Base-by-base conservation (phyloP, 2,329 filamentous ascomycete genomes). In the Fusarium praegraminearum region DNA sequence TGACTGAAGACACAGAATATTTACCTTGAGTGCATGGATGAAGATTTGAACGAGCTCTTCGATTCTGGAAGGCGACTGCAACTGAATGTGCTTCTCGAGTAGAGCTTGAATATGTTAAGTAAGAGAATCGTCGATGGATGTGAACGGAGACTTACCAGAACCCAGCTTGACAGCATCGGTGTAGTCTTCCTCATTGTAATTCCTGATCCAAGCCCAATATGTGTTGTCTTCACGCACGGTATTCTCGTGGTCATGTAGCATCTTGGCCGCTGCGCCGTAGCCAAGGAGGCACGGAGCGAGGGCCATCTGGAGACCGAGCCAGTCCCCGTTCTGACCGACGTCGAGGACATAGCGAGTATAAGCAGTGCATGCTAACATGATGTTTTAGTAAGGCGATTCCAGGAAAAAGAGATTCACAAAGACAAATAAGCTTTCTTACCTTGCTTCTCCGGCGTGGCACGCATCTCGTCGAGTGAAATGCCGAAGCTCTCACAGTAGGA, bases 121-220 rank as follows among this genome's bases (percentile, higher is more conserved):
- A 16, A 32, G 12, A 10, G 6, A 18, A 16, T 16, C 6, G 7
- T 22, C n/a, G 15, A 28, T 18, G 33, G 38, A 28, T 26, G 10
- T 10, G n/a, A 8, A 26, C 9, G 1, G 26, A 32, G 13, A 56
- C 86, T 79, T 81, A 93, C 92, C 89, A 57, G 86, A 88, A 24
- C 93, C 93, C 5, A 88, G 84, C 68, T 83, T 83, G 56, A 97
- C 92, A 8, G 93, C 92, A 66, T 89, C 84, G 1, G 84, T 81
- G 71, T 97, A 98, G 77, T 96, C 92, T 1, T 93, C 90, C 3
- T 90, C 91, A 18, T 92, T 87, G 76, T 98, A 98, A 75, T 93
- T 97, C 76, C 94, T 85, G 70, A 98, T 93, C 95, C 95, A 98
- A 46, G 89, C 87, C 91, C 92, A 96, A 81, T 97, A 98, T 20